These are phyloP conservation scores for Colletotrichum sp. DNA, from an alignment of 2,329 filamentous ascomycete genomes.

Conservation along the genomic window DNA sequence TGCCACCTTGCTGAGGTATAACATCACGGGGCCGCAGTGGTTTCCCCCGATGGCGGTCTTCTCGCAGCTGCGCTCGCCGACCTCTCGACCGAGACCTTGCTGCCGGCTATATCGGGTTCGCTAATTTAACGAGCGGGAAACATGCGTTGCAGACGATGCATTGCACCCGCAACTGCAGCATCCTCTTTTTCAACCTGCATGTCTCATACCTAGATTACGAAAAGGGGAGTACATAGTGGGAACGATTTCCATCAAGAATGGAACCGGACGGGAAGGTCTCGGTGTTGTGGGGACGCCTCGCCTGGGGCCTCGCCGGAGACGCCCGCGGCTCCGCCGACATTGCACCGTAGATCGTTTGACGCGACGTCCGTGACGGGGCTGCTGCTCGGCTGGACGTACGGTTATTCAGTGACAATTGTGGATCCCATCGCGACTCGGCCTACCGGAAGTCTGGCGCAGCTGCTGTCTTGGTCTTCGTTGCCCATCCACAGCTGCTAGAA, in stretches of 20 bases:
- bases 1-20: constrained; percentile 52
- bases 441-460: constrained; percentile 13
- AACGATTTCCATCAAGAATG: neutral
- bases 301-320: constrained; percentile 26
- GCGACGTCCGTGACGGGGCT: constrained; percentile 44
- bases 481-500: constrained; percentile 55
- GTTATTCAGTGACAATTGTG: neutral
- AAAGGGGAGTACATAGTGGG: neutral
- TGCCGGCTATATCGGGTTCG: constrained; percentile 30
- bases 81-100: constrained; percentile 48
- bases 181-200: neutral
- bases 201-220: neutral
- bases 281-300: neutral
- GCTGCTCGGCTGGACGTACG: constrained; percentile 31
- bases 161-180: neutral
- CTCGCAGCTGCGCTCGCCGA: constrained; percentile 43
- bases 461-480: constrained; percentile 24
- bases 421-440: neutral
- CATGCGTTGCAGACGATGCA: neutral
- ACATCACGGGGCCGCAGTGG: constrained; percentile 53
- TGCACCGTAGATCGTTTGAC: constrained; percentile 47
- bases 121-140: neutral
- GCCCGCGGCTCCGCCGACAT: constrained; percentile 38
- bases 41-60: constrained; percentile 56
- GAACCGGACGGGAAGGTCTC: neutral